These are phyloP conservation scores for Skeletonema menzelii DNA, from an alignment of 108 stramenopile genomes.

Conservation along the genomic window DNA sequence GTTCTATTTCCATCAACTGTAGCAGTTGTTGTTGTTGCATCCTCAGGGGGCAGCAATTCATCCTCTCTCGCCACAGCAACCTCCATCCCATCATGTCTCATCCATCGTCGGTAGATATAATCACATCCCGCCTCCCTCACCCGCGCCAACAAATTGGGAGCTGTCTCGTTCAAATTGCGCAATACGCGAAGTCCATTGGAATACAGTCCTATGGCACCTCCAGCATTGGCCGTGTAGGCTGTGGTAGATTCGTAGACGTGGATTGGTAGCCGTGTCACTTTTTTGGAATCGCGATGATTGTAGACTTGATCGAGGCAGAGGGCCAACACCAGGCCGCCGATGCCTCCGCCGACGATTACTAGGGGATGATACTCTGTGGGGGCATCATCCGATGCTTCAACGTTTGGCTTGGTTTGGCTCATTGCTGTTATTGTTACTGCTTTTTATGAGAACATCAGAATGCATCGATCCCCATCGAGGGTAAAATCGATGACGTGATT, in stretches of 20 bases:
- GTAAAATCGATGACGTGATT: too few species aligned
- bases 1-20: background rate
- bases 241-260: slow-evolving; percentile 50
- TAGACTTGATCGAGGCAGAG: slow-evolving; percentile 46
- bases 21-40: background rate
- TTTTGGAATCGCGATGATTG: slow-evolving; percentile 19
- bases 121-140: slow-evolving; percentile 54
- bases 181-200: slow-evolving; percentile 70
- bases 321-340: slow-evolving; percentile 64
- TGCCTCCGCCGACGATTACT: slow-evolving; percentile 66
- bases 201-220: slow-evolving; percentile 68
- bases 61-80: slow-evolving; percentile 58
- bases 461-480: too few species aligned
- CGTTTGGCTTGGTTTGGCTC: background rate
- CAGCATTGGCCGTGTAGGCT: slow-evolving; percentile 40
- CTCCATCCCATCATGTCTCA: slow-evolving; percentile 66
- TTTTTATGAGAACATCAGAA: background rate
- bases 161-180: slow-evolving; percentile 35
- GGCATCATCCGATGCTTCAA: background rate
- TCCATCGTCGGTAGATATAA: slow-evolving; percentile 62
- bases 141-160: slow-evolving; percentile 25
- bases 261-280: slow-evolving; percentile 2
- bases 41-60: slow-evolving; percentile 37
- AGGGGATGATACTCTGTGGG: slow-evolving; percentile 18
- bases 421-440: background rate